Evolutionary conservation across 805 yeast genomes (phyloP).

Genomic region (Maudiozyma pseudohumilis): DNA sequence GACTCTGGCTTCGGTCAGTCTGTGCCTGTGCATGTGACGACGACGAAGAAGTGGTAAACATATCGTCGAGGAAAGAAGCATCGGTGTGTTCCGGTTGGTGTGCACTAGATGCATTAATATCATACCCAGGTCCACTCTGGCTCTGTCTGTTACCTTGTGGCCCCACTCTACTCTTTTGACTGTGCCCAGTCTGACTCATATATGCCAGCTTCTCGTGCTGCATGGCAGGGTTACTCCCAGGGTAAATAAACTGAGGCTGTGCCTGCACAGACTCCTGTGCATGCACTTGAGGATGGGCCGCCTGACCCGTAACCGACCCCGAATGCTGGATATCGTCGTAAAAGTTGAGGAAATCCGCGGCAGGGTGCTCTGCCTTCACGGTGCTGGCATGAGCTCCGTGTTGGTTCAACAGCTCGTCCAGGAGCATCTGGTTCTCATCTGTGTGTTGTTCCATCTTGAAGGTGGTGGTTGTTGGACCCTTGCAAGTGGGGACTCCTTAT

Average conservation of each 20-base stretch:
- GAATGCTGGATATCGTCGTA: constrained; percentile 1
- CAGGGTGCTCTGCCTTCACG: not conserved
- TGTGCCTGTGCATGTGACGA: not conserved
- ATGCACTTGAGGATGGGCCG: not conserved
- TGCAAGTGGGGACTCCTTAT: not conserved
- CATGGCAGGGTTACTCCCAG: constrained; percentile 14
- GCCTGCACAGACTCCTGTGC: not conserved
- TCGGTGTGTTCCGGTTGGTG: constrained; percentile 3
- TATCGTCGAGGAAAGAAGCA: constrained; percentile 18
- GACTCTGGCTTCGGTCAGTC: not conserved
- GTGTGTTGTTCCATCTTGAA: constrained; percentile 1
- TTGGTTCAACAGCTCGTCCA: constrained; percentile 8
- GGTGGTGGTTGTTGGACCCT: not conserved
- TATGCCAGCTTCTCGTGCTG: constrained; percentile 18
- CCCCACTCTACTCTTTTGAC: too few relatives aligned
- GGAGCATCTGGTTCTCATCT: constrained; percentile 8
- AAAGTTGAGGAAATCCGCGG: constrained; percentile 1
- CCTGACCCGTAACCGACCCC: not conserved
- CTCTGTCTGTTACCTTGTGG: too few relatives aligned
- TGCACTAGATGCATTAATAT: not conserved
- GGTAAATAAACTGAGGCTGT: constrained; percentile 4
- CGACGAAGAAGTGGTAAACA: constrained; percentile 9
- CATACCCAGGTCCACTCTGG: too few relatives aligned
- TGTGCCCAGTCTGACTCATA: constrained; percentile 6
- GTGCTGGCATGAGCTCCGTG: not conserved